Conservation (phyloP, 768 basidiomycete species). For the Amanita muscaria region DNA sequence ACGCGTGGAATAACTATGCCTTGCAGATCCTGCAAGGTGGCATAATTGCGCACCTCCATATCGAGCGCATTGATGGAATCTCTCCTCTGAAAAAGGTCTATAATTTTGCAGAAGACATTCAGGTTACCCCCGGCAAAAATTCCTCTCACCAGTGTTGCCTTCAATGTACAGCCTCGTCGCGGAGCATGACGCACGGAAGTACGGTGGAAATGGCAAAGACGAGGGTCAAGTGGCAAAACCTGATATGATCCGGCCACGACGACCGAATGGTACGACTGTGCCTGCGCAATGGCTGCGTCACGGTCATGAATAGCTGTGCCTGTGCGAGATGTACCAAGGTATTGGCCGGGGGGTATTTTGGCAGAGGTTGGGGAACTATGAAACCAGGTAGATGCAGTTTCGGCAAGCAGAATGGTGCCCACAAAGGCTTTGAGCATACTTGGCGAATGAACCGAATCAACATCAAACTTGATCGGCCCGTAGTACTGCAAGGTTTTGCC, state of each 20-base stretch:
- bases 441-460: conserved; percentile 1
- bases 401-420: conserved; percentile 9
- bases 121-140: neutral
- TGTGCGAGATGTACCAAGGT: neutral
- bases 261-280: conserved; percentile 3
- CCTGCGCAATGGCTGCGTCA: conserved; percentile 5
- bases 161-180: conserved; percentile 4
- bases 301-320: neutral
- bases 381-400: conserved; percentile 5
- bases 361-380: conserved; percentile 8
- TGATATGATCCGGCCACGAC: conserved; percentile 3
- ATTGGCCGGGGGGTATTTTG: conserved; percentile 3
- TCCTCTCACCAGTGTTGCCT: conserved; percentile 4
- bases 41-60: conserved; percentile 7
- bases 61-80: conserved; percentile 1
- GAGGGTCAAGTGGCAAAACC: conserved; percentile 7
- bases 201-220: conserved; percentile 10
- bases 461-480: conserved; percentile 8
- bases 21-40: conserved; percentile 11
- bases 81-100: conserved; percentile 6
- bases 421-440: conserved; percentile 10
- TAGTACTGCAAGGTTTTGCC: conserved; percentile 8
- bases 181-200: conserved; percentile 4
- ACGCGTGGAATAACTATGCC: conserved; percentile 3
- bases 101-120: conserved; percentile 8